Conservation (phyloP, 768 basidiomycete species). For the Cyclocybe cylindracea region DNA sequence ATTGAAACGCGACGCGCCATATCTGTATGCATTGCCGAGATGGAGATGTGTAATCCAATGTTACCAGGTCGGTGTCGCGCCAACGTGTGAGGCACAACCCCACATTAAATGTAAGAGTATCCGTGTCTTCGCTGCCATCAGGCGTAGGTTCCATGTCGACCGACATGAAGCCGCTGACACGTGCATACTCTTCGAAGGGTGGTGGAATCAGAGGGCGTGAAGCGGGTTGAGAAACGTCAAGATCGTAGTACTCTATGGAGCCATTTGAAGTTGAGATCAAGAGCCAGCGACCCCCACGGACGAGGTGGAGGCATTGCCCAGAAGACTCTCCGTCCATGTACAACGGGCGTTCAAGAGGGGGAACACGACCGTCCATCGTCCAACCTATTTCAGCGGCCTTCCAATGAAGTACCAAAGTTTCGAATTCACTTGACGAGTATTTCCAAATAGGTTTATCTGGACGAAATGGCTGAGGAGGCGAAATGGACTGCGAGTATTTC, state of each 20-base stretch:
- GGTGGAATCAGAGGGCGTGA: too few species aligned
- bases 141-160: too few species aligned
- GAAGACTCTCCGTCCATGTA: neutral
- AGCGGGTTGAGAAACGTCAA: neutral
- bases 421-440: conserved; percentile 1
- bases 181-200: neutral
- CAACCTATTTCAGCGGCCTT: neutral
- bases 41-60: too few species aligned
- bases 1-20: too few species aligned
- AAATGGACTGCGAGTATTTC: too few species aligned
- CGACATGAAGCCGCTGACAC: too few species aligned
- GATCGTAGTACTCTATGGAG: conserved; percentile 3
- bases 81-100: too few species aligned
- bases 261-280: neutral
- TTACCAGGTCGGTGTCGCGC: too few species aligned
- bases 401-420: conserved; percentile 1
- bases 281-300: conserved; percentile 11
- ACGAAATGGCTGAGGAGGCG: too few species aligned
- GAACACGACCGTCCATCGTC: neutral
- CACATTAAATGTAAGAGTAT: too few species aligned
- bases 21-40: too few species aligned
- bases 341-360: neutral
- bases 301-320: neutral
- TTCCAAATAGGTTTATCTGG: neutral
- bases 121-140: too few species aligned